Evolutionary conservation across 2,329 filamentous ascomycete genomes (phyloP), one percentile per base, ranked within the genome.

Genomic region (Diatrype stigma): DNA sequence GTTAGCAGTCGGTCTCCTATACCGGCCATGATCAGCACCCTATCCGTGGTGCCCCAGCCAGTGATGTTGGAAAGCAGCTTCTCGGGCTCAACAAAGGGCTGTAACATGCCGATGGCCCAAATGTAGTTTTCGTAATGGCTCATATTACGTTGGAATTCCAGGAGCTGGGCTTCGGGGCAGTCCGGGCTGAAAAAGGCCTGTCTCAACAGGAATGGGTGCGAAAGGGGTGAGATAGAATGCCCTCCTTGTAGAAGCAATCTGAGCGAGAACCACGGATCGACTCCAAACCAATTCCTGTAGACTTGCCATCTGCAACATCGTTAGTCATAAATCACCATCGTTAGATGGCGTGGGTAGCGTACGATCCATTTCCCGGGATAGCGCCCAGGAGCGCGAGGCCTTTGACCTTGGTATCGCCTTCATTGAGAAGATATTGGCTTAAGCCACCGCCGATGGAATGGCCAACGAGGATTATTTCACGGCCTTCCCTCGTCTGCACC

Each of bases 361-460:
- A 76, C 73, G 70, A 76, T 53, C 71, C 77, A 63, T 72, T 78
- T 3, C 71, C 73, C 1, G 75, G 77, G 2, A 79, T 69, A 6
- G 73, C 72, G 11, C 69, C 77, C 26, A 77, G 60, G 37, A 81
- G 64, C 6, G 67, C 75, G 37, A 81, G 64, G 1, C 68, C 77
- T 45, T 70, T 70, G 6, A 75, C 74, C 35, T 57, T 67, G 8
- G 72, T 66, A 14, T 67, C 55, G 4, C 66, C 62, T 32, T 72
- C 67, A 6, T 70, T 72, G 6, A 82, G 61, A 5, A 79, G 60
- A 35, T 72, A 75, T 60, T 82, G 79, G 45, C 69, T 65, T 47
- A 81, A 60, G 0, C 75, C 77, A 5, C 74, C 78, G 6, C 78
- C 78, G 45, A 72, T 74, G 3, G 75, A 80, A 62, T 81, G 79